Percentiles rank a stretch among this genome's conserved stretches.
These are phyloP conservation scores for Arthroderma uncinatum DNA, from an alignment of 2,329 filamentous ascomycete genomes.

Conservation along the genomic window DNA sequence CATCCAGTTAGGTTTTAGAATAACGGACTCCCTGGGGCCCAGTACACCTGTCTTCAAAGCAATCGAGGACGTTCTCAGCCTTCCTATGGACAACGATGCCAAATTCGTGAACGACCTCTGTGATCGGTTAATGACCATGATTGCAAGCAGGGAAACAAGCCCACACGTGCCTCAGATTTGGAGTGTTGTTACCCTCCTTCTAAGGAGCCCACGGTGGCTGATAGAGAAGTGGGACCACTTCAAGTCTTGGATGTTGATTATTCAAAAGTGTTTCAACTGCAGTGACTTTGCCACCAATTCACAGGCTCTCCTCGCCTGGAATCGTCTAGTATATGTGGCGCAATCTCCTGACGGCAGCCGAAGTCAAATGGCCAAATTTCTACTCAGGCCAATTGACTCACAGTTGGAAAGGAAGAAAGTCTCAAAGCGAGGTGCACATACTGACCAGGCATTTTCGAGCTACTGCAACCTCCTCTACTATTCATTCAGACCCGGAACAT, in stretches of 20 bases:
- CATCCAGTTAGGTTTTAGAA: conserved; percentile 61
- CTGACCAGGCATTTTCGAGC: conserved; percentile 54
- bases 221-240: conserved; percentile 60
- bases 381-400: conserved; percentile 57
- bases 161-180: conserved; percentile 69
- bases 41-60: conserved; percentile 57
- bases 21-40: conserved; percentile 56
- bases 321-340: conserved; percentile 65
- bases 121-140: conserved; percentile 56
- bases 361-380: conserved; percentile 47
- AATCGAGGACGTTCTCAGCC: conserved; percentile 45
- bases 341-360: conserved; percentile 50
- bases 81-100: conserved; percentile 40
- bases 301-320: conserved; percentile 77
- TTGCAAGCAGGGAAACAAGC: conserved; percentile 48
- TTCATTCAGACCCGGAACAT: conserved; percentile 59
- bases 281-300: conserved; percentile 58
- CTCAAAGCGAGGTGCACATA: conserved; percentile 34
- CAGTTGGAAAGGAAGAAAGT: conserved; percentile 56
- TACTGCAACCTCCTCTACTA: conserved; percentile 79
- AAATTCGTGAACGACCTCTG: conserved; percentile 61
- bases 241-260: conserved; percentile 61
- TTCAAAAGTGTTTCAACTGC: conserved; percentile 76
- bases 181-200: conserved; percentile 68
- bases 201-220: conserved; percentile 51